Evolutionary conservation across 352 stramenopile species (phyloP), one percentile per base, ranked within the genome.

Genomic region (Phytophthora macrochlamydospora): DNA sequence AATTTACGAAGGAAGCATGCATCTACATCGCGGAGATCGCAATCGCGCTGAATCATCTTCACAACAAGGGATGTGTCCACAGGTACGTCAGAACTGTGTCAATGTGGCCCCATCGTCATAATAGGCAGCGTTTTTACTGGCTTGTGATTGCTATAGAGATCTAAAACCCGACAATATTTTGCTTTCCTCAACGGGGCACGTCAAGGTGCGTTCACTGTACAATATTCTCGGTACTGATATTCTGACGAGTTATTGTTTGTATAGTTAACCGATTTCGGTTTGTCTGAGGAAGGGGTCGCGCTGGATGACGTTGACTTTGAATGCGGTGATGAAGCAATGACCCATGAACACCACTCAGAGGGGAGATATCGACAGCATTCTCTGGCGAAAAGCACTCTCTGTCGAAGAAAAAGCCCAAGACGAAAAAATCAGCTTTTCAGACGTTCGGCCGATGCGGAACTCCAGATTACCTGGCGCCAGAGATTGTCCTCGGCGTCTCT

Each of bases 111-210:
- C 18, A 24, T 24, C 18, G 18, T 24, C 18, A 24, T 24, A 24
- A 24, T 24, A 24, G 18, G 18, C 18, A 24, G 18, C 18, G 18
- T 24, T 24, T 24, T 24, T 24, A 24, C 18, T 24, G 18, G 18
- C 18, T 24, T 24, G 18, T 24, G 18, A 49, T 44, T 46, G 55
- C 33, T 49, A 45, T 52, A 94, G 90, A 59, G 90, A 97, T 71
- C 67, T 97, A 12, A 97, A 97, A 50, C 90, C 90, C 32, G 90
- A 97, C 62, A 97, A 97, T 57, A 94, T 97, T 59, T 66, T 97
- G 31, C 93, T 97, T 55, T 95, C 84, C 14, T 93, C 83, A 28
- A 92, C 74, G 35, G 89, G 89, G 8, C 89, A 96, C 58, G 93
- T 96, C 63, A 96, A 96, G 78, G 87, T 90, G 62, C 43, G 61